Base-by-base conservation (phyloP, 768 basidiomycete species). In the Rhodosporidiobolus odoratus region DNA sequence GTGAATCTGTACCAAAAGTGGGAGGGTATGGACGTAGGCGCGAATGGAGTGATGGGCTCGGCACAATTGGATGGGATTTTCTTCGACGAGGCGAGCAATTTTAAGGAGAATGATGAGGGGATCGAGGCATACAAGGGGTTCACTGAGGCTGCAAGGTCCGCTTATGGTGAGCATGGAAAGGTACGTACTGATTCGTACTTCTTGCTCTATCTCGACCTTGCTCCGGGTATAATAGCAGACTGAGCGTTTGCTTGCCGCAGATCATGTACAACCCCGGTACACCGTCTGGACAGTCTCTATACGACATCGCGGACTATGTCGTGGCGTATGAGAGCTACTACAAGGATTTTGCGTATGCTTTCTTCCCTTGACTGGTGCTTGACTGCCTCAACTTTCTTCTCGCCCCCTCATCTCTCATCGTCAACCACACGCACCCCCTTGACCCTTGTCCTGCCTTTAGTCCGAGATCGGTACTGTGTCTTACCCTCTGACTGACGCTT, bases 11-110 rank as follows among this genome's bases (percentile, higher is more conserved):
- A 66, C 65, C 25, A 35, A 3, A 17, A 2, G 1, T 66, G 65
- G 65, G 37, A 32, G 6, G 19, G 30, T 17, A 54, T 60, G 7
- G 21, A 45, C 30, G 65, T 61, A 13, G 15, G 9, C 34, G 30
- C 52, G 8, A 37, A 47, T 0, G 37, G 32, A 15, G 54, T 37
- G 15, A 15, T 5, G 5, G 40, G 48, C 27, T 43, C 48, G n/a
- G 27, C 41, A 4, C 7, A 6, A 5, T 25, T 66, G 1, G 65
- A 66, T 34, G 65, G 65, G 12, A 66, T 66, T 58, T 66, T 66
- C 30, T 66, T 60, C 17, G 65, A 66, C 50, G 65, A 66, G 58
- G 40, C 58, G 15, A 4, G 5, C 19, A 37, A 2, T 10, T 35
- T 21, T 8, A 13, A 2, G 5, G 48, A 60, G n/a, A 45, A 35